Base-by-base conservation (phyloP, 805 yeast species). In the Wickerhamomyces silvicola region DNA sequence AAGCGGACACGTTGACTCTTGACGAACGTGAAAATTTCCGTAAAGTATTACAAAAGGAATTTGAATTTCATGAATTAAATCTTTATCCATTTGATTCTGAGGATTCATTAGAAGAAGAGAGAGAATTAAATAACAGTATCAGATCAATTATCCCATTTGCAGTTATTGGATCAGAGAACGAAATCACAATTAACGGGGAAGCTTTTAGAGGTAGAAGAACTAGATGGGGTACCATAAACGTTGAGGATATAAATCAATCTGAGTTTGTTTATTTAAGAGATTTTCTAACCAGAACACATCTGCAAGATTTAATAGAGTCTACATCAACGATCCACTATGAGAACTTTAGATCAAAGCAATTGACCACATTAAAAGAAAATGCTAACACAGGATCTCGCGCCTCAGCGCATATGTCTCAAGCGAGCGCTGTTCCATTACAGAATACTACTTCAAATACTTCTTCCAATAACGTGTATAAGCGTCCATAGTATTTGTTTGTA, bases 221-320 rank as follows among this genome's bases (percentile, higher is more conserved):
- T 35, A 78, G 81, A 54, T 90, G 96, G 95, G 97, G 97, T 16
- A 71, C 81, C 12, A 81, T 90, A 52, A 84, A 87, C 58, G 85
- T 92, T 39, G 97, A 88, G 63, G 95, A 92, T 62, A 87, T 85
- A 33, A 75, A 81, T 34, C 97, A 92, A 62, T 87, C 96, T 62
- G 98, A 92, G 64, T 92, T 92, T 68, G 85, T 86, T 23, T 87
- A 85, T 49, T 75, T 92, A 54, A 77, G 97, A 63, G 95, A 86
- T 58, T 92, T 92, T 59, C 73, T 92, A 52, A 86, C 95, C 28
- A 78, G 96, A 65, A 86, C 97, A 7, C 97, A 92, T 59, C 69
- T 92, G 52, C 97, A 87, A 59, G 97, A 90, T 57, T 76, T 92
- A 57, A 88, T 92, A 50, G 98, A 92, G 60, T 77, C 95, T 10